Evolutionary conservation across 305 asterid species (phyloP), one percentile per base, ranked within the genome.

Genomic region (Fraxinus albicans): DNA sequence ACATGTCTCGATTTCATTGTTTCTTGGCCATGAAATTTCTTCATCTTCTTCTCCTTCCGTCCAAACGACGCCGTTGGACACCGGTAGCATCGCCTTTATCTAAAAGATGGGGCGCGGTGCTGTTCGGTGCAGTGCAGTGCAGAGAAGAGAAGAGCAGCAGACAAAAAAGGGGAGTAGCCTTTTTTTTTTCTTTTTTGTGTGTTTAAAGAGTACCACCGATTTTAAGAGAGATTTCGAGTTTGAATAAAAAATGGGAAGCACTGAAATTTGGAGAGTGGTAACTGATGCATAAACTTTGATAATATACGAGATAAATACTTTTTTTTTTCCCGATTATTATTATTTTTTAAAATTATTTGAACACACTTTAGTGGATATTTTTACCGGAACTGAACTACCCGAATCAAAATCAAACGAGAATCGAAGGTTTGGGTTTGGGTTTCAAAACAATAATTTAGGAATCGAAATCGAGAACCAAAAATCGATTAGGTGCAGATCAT

Each of bases 11-110:
- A n/a, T 60, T 4, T 82, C 81, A 38, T 77, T 38, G 74, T 23
- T 4, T 6, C 69, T 85, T 12, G 88, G 88, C 90, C 90, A 87
- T 50, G 87, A 84, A 82, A 82, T 15, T 34, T 88, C 84, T 38
- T 83, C 89, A 0, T 82, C 90, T 3, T 80, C 89, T 67, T 84
- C 83, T 19, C 82, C 88, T 83, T 84, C 88, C 84, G 85, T 81
- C 91, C 89, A 88, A 36, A 83, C 85, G 85, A 81, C 85, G 88
- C 82, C 90, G 90, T 84, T 80, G 77, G 89, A 81, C 84, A 86
- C 77, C 77, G 91, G 91, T 3, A 88, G 84, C 91, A 88, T 88
- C 83, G 77, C 74, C 60, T 79, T 73, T 81, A 77, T 72, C 83
- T 55, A 84, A 35, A 70, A 55, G 81, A 27, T 19, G 75, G 53